Base-by-base conservation (phyloP, 129 eudicot species). In the Sambucus nigra region DNA sequence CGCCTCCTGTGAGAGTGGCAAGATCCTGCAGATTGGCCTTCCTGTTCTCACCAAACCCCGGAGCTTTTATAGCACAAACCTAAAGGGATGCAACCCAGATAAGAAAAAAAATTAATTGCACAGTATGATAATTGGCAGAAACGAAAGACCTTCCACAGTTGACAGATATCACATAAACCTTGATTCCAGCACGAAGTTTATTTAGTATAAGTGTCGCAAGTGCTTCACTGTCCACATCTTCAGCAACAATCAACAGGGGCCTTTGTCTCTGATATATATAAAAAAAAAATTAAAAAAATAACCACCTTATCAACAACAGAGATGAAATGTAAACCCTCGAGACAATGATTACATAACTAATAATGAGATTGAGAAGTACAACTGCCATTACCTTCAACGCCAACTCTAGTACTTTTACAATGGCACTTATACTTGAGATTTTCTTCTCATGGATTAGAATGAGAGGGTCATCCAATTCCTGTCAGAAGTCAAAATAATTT, bases 31-130 rank as follows among this genome's bases (percentile, higher is more conserved):
- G 60, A 53, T 29, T 71, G 35, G 96, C 68, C 64, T 86, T 86
- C 56, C 94, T 78, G 69, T 73, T 82, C 54, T 86, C 96, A 56
- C 96, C 96, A 69, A 86, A 86, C 13, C 96, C 96, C 56, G 96
- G 96, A 28, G 96, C 96, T 77, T 86, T 86, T 14, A 86, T 65
- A 24, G 96, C 93, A 55, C 95, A 86, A 42, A 86, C 81, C 95
- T 86, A 68, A 29, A 57, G 12, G 16, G 27, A 58, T 3, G 25
- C 14, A 11, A 28, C 33, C 25, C 15, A 40, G 35, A 29, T 29
- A 29, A 29, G 4, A 3, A 8, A 8, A 29, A 4, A 29, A 33
- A 11, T 31, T 10, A 18, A 32, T 4, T 29, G 45, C n/a, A n/a
- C n/a, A n/a, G 19, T 10, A 31, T 28, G 10, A 15, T 32, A 2